These are phyloP conservation scores for Ammopiptanthus mongolicus DNA, from an alignment of 306 rosid species.

Conservation along the genomic window DNA sequence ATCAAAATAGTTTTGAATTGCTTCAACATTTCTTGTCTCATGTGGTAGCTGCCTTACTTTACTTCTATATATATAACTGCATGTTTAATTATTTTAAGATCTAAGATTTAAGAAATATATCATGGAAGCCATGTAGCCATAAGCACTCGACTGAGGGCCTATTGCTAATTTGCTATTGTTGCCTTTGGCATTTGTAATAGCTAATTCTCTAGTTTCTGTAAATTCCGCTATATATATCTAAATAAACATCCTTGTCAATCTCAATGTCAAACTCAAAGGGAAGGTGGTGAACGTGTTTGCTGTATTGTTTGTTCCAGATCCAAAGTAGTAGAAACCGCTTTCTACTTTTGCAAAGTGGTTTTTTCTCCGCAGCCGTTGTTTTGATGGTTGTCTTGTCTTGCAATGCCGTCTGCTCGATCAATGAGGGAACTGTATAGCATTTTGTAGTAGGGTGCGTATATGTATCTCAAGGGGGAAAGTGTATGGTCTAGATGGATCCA, in stretches of 20 bases:
- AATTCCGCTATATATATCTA: neutral
- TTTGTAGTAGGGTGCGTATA: neutral
- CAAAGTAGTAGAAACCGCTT: slow-evolving; percentile 30
- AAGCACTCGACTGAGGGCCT: neutral
- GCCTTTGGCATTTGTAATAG: neutral
- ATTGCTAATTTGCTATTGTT: neutral
- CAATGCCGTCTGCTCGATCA: slow-evolving; percentile 4
- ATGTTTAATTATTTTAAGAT: too few relatives aligned
- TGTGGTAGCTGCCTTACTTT: too few relatives aligned
- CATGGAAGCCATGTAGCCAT: neutral
- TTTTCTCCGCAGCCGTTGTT: slow-evolving; percentile 43
- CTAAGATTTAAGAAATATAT: too few relatives aligned
- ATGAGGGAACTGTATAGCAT: slow-evolving; percentile 5
- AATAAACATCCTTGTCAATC: slow-evolving; percentile 19
- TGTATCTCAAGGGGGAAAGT: slow-evolving; percentile 24
- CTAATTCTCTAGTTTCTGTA: neutral
- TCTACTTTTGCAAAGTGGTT: slow-evolving; percentile 32
- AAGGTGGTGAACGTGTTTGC: slow-evolving; percentile 4
- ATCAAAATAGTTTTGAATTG: too few relatives aligned
- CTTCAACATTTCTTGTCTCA: too few relatives aligned
- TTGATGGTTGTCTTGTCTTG: slow-evolving; percentile 2
- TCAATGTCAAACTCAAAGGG: slow-evolving; percentile 17
- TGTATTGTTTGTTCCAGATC: slow-evolving; percentile 13
- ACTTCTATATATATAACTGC: too few relatives aligned
- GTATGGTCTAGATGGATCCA: slow-evolving; percentile 14